These are phyloP conservation scores for Coemansia sp. DNA, from an alignment of 192 early-diverging fungal species.

Conservation along the genomic window DNA sequence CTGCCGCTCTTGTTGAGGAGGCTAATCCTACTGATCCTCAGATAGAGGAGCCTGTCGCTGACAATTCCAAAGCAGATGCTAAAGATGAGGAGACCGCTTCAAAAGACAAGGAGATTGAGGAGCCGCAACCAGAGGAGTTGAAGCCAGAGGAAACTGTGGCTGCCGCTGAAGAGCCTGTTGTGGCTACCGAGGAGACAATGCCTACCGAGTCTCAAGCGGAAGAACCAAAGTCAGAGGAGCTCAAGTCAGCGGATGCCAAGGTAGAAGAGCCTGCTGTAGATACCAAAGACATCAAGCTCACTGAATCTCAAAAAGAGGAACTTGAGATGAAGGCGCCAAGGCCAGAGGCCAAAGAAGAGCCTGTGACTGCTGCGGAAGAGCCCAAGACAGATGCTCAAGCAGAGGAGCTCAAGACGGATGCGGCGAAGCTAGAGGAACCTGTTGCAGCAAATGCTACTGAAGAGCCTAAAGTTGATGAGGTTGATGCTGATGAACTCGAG, in stretches of 20 bases:
- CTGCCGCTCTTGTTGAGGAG: conserved; percentile 1
- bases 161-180: neutral
- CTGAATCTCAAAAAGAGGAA: neutral
- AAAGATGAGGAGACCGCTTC: too few relatives aligned
- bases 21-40: neutral
- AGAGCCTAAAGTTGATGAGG: neutral
- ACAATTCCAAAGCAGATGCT: neutral
- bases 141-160: neutral
- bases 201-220: too few relatives aligned
- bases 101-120: neutral
- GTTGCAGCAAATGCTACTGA: neutral
- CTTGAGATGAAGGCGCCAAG: neutral
- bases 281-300: neutral
- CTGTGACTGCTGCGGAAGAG: neutral
- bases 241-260: neutral
- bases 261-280: neutral
- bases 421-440: neutral
- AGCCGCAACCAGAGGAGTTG: neutral
- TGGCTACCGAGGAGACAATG: neutral
- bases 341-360: neutral
- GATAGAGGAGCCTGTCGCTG: conserved; percentile 1
- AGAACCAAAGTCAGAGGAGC: too few relatives aligned
- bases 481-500: neutral
- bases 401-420: neutral
- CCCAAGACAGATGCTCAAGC: neutral